These are phyloP conservation scores for Penicillium argentinense DNA, from an alignment of 495 filamentous ascomycete species.

Conservation along the genomic window DNA sequence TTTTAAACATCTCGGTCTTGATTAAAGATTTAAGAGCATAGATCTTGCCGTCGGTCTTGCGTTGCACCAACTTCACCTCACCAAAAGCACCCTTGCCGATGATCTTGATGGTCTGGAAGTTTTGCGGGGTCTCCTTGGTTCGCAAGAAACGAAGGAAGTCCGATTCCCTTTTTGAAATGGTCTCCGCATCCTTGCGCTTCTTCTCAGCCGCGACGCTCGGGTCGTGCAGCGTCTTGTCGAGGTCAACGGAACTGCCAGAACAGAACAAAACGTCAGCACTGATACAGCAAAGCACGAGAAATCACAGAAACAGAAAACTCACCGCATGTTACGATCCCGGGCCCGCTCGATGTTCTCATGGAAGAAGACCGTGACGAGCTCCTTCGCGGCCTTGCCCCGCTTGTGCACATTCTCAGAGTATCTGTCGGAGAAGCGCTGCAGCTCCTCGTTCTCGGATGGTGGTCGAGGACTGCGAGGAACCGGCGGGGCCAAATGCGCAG, in stretches of 20 bases:
- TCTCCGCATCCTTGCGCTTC: slow-evolving; percentile 75
- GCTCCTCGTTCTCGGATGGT: slow-evolving; percentile 45
- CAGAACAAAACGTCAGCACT: slow-evolving; percentile 1
- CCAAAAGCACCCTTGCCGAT: slow-evolving; percentile 99
- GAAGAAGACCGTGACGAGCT: slow-evolving; percentile 84
- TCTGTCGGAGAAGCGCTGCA: slow-evolving; percentile 73
- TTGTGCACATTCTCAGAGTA: slow-evolving; percentile 79
- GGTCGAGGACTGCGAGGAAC: slow-evolving; percentile 54
- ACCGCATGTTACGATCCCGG: slow-evolving; percentile 88
- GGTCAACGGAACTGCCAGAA: slow-evolving; percentile 72
- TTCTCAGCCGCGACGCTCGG: slow-evolving; percentile 69
- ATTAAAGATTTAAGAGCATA: slow-evolving; percentile 98
- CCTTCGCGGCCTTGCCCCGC: slow-evolving; percentile 61
- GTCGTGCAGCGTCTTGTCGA: slow-evolving; percentile 79
- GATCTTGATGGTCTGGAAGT: slow-evolving; percentile 94
- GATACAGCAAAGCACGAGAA: neutral
- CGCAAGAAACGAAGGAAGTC: slow-evolving; percentile 91
- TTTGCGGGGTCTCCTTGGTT: slow-evolving; percentile 85
- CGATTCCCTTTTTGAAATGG: slow-evolving; percentile 78
- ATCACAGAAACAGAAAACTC: slow-evolving; percentile 22
- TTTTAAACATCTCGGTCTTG: slow-evolving; percentile 99
- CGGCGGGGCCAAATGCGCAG: slow-evolving; percentile 62
- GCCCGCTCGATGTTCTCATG: slow-evolving; percentile 92
- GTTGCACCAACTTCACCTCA: slow-evolving; percentile 94
- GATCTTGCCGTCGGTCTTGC: slow-evolving; percentile 94